phyloP scores from a whole-genome alignment of 495 filamentous ascomycete species.

The Astrocystis sublimbata region DNA sequence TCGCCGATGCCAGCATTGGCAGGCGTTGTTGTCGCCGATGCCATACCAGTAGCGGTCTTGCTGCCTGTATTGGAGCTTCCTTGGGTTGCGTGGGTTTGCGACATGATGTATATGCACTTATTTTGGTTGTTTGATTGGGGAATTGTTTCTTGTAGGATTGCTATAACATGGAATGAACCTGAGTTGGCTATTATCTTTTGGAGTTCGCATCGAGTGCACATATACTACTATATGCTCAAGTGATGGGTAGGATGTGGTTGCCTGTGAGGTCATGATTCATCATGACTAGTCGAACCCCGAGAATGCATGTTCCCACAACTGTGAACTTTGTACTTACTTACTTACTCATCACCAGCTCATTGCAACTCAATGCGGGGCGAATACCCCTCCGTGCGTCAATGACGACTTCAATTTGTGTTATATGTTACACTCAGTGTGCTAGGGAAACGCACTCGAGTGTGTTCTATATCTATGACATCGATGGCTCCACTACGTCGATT shows the following conservation, averaged over 20 bases:
- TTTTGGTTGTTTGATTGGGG: neutral
- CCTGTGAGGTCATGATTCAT: conserved; percentile 2
- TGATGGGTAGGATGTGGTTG: neutral
- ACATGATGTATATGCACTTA: conserved; percentile 21
- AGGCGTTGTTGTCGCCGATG: conserved; percentile 28
- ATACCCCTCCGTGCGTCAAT: neutral
- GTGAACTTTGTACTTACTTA: too few relatives aligned
- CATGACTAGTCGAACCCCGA: neutral
- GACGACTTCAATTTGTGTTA: neutral
- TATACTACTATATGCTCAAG: too few relatives aligned
- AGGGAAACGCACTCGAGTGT: too few relatives aligned
- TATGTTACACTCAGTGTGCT: too few relatives aligned
- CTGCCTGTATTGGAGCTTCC: conserved; percentile 31
- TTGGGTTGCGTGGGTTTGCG: too few relatives aligned
- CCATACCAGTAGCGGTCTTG: conserved; percentile 27
- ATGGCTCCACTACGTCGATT: too few relatives aligned
- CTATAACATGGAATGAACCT: neutral
- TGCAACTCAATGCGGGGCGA: neutral
- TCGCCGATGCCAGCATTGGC: conserved; percentile 29
- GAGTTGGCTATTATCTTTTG: neutral
- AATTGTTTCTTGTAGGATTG: neutral
- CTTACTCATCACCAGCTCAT: neutral
- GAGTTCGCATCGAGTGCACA: neutral
- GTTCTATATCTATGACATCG: too few relatives aligned
- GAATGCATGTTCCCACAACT: too few relatives aligned